Conservation (phyloP, 2,329 filamentous ascomycete species). For the Cercospora sp. region DNA sequence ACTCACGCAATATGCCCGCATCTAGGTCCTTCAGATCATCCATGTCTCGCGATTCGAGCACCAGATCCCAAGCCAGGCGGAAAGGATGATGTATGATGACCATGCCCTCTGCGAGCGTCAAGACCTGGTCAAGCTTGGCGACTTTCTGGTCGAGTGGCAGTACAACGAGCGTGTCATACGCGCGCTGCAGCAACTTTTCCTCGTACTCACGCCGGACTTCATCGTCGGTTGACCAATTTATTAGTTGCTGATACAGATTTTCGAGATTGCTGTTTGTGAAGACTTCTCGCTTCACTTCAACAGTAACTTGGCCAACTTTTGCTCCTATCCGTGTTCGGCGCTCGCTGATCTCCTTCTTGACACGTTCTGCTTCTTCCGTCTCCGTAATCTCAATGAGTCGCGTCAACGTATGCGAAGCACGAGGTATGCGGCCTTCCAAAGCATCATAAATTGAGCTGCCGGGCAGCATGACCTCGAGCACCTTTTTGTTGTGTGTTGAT, state of each 20-base stretch:
- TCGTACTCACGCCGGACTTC: slow-evolving; percentile 80
- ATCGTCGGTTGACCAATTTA: slow-evolving; percentile 89
- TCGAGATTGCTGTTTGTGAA: slow-evolving; percentile 75
- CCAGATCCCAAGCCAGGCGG: slow-evolving; percentile 84
- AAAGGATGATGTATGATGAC: slow-evolving; percentile 93
- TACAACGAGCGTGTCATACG: slow-evolving; percentile 73
- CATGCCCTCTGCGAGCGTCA: slow-evolving; percentile 83
- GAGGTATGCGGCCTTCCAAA: slow-evolving; percentile 79
- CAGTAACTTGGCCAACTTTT: slow-evolving; percentile 76
- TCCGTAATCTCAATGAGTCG: slow-evolving; percentile 82
- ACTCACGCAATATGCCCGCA: slow-evolving; percentile 73
- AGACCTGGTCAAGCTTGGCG: slow-evolving; percentile 68
- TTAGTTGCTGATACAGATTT: slow-evolving; percentile 74
- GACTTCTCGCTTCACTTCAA: slow-evolving; percentile 85
- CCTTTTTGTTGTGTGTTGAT: slow-evolving; percentile 70
- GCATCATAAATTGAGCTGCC: slow-evolving; percentile 76
- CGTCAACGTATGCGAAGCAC: slow-evolving; percentile 77
- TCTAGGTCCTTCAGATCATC: slow-evolving; percentile 76
- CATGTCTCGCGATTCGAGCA: slow-evolving; percentile 83
- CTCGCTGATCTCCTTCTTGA: slow-evolving; percentile 87
- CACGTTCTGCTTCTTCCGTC: slow-evolving; percentile 79
- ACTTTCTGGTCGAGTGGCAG: slow-evolving; percentile 67
- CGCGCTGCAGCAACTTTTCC: slow-evolving; percentile 81
- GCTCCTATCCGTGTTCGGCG: slow-evolving; percentile 84
- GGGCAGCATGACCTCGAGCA: slow-evolving; percentile 75